These are phyloP conservation scores for Oemleria cerasiformis DNA, from an alignment of 306 rosid genomes.

Conservation along the genomic window DNA sequence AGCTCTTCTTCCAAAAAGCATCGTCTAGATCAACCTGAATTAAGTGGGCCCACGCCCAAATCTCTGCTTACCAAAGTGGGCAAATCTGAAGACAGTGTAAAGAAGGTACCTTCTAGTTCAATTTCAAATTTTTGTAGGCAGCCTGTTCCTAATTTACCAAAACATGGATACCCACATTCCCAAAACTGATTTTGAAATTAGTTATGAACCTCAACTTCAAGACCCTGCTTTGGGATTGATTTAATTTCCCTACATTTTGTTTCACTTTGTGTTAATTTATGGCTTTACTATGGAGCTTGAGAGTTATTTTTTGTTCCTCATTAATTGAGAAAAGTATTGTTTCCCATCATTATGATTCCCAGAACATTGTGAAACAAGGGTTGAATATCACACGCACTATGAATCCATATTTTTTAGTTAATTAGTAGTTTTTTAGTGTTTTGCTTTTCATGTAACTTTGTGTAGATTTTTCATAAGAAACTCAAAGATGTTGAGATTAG, in stretches of 20 bases:
- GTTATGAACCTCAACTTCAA: constrained; percentile 7
- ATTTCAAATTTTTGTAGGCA: constrained; percentile 29
- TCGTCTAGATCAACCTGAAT: constrained; percentile 48
- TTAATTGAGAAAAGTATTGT: too few species aligned
- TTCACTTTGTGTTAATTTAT: not conserved
- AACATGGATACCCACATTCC: constrained; percentile 13
- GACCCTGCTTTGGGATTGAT: constrained; percentile 21
- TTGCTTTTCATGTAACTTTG: constrained; percentile 36
- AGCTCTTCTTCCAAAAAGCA: constrained; percentile 43
- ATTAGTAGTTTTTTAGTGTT: not conserved
- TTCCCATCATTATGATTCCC: not conserved
- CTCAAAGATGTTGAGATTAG: constrained; percentile 67
- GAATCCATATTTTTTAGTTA: not conserved
- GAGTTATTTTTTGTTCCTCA: too few species aligned
- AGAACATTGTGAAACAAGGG: not conserved
- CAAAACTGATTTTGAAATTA: not conserved
- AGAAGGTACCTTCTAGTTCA: constrained; percentile 43
- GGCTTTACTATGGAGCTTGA: not conserved
- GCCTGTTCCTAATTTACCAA: constrained; percentile 21
- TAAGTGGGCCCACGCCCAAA: constrained; percentile 42
- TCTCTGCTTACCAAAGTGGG: constrained; percentile 50
- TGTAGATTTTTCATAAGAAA: constrained; percentile 56
- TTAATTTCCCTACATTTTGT: not conserved
- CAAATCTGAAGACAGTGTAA: constrained; percentile 57
- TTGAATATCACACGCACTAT: not conserved